Percentiles rank a stretch among this genome's conserved stretches.
These are phyloP conservation scores for Bryoglossum gracile DNA, from an alignment of 495 filamentous ascomycete genomes.

Conservation along the genomic window DNA sequence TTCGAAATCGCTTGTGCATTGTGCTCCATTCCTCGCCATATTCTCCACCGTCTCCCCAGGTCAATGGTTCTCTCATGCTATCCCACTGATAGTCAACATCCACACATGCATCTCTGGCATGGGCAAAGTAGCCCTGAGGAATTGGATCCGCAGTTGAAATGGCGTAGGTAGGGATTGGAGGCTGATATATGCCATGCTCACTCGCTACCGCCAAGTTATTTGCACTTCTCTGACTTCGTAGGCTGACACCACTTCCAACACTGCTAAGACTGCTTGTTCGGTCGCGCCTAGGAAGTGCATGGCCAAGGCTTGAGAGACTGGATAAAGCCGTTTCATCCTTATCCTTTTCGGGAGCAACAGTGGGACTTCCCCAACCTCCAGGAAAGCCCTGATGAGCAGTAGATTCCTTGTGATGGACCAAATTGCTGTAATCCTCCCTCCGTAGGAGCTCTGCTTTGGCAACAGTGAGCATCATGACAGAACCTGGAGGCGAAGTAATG, in stretches of 20 bases:
- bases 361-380: conserved; percentile 51
- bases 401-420: conserved; percentile 31
- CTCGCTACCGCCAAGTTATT: conserved; percentile 1
- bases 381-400: conserved; percentile 45
- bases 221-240: conserved; percentile 1
- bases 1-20: conserved; percentile 86
- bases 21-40: conserved; percentile 90
- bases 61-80: conserved; percentile 64
- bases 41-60: conserved; percentile 81
- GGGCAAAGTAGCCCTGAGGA: conserved; percentile 77
- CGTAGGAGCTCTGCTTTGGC: conserved; percentile 81
- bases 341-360: conserved; percentile 14
- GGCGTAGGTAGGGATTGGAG: conserved; percentile 77
- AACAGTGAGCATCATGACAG: conserved; percentile 74
- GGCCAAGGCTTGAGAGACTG: conserved; percentile 17
- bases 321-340: conserved; percentile 21
- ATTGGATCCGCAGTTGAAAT: conserved; percentile 73
- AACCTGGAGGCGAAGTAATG: conserved; percentile 82
- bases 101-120: conserved; percentile 84
- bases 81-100: conserved; percentile 93
- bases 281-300: conserved; percentile 32
- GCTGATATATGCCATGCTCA: conserved; percentile 47
- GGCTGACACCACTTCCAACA: conserved; percentile 18
- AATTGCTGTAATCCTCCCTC: conserved; percentile 53
- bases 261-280: conserved; percentile 37